Evolutionary conservation across 2,329 filamentous ascomycete genomes (phyloP).

Genomic region (Aspergillus transmontanensis): DNA sequence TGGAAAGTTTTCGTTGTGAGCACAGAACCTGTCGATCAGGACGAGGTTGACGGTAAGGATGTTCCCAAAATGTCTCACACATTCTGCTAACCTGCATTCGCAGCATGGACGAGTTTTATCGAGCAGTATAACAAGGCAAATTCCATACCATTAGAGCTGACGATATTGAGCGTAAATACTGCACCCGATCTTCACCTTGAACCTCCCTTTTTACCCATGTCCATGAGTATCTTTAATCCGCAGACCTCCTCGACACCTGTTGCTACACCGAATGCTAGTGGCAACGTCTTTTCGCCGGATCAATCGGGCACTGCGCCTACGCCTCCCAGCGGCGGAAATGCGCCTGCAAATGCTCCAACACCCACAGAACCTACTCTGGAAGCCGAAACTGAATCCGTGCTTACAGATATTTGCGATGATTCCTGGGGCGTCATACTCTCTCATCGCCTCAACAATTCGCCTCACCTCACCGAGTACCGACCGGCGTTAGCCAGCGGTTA

Average conservation of each 20-base stretch:
- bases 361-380: conserved; percentile 40
- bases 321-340: conserved; percentile 31
- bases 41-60: conserved; percentile 53
- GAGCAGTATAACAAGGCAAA: conserved; percentile 43
- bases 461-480: conserved; percentile 44
- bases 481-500: conserved; percentile 50
- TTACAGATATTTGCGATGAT: conserved; percentile 62
- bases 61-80: neutral
- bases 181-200: conserved; percentile 40
- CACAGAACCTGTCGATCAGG: conserved; percentile 53
- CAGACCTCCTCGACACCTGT: conserved; percentile 40
- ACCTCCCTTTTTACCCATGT: conserved; percentile 34
- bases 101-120: conserved; percentile 41
- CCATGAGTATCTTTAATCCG: conserved; percentile 35
- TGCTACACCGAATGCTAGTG: conserved; percentile 41
- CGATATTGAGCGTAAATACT: conserved; percentile 38
- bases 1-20: conserved; percentile 61
- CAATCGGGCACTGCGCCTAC: conserved; percentile 45
- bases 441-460: conserved; percentile 48
- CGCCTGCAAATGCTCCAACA: conserved; percentile 41
- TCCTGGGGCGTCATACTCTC: conserved; percentile 61
- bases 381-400: conserved; percentile 58
- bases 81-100: conserved; percentile 21
- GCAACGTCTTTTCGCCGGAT: conserved; percentile 44
- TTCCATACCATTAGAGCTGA: conserved; percentile 37